Percentiles rank a stretch among this genome's conserved stretches.
These are phyloP conservation scores for Ambrosiella xylebori DNA, from an alignment of 2,329 filamentous ascomycete species.

Conservation along the genomic window DNA sequence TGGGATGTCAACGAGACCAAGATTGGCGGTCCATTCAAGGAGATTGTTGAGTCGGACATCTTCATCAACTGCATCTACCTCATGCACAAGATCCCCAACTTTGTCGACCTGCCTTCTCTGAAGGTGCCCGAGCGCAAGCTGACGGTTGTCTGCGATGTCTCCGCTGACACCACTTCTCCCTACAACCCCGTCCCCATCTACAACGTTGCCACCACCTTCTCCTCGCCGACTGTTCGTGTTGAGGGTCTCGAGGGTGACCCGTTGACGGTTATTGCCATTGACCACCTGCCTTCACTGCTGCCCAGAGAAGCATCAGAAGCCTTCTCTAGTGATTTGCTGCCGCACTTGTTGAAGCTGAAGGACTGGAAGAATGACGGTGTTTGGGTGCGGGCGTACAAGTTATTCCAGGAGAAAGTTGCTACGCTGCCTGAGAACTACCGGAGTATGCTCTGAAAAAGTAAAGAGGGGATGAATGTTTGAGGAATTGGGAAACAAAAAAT, in stretches of 20 bases:
- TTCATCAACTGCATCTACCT: constrained; percentile 89
- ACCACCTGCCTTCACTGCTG: constrained; percentile 68
- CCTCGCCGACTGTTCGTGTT: constrained; percentile 69
- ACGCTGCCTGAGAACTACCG: constrained; percentile 48
- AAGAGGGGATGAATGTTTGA: background rate
- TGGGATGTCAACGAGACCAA: constrained; percentile 64
- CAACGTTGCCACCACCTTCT: constrained; percentile 69
- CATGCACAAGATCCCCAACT: constrained; percentile 58
- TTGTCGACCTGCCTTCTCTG: constrained; percentile 57
- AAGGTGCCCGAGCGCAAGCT: constrained; percentile 52
- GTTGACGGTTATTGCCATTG: constrained; percentile 71
- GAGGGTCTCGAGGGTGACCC: constrained; percentile 38
- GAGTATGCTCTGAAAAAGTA: constrained; percentile 18
- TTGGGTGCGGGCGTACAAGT: constrained; percentile 71
- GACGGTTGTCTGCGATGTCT: constrained; percentile 65
- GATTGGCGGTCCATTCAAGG: constrained; percentile 55
- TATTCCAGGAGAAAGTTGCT: constrained; percentile 68
- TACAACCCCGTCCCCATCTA: constrained; percentile 65
- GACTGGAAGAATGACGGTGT: constrained; percentile 55
- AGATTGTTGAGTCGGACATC: constrained; percentile 59
- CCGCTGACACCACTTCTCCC: constrained; percentile 56
- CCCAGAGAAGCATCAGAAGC: constrained; percentile 75
- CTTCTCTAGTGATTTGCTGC: constrained; percentile 63
- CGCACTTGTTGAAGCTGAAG: constrained; percentile 60
- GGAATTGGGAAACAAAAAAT: background rate